These are phyloP conservation scores for Pseudopithomyces chartarum DNA, from an alignment of 2,329 filamentous ascomycete genomes.

Conservation along the genomic window DNA sequence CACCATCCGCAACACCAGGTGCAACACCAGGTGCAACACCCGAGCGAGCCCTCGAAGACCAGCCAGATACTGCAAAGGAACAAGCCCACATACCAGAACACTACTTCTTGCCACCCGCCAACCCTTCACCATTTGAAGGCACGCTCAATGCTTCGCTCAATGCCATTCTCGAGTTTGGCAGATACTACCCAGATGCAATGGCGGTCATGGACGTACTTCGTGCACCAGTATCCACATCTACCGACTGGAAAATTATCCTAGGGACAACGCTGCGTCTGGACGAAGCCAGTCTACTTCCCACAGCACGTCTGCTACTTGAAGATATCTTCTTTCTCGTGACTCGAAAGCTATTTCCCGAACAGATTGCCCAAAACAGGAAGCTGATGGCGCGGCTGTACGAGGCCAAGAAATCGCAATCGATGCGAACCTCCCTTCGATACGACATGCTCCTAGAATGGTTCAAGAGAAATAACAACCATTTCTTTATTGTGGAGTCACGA, in stretches of 20 bases:
- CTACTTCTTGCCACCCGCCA: constrained; percentile 24
- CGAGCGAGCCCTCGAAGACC: background rate
- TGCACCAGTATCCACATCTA: constrained; percentile 1
- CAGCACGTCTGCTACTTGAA: constrained; percentile 17
- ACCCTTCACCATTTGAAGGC: constrained; percentile 29
- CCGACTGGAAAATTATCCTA: constrained; percentile 20
- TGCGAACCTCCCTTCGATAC: constrained; percentile 28
- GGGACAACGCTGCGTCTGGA: background rate
- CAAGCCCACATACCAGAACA: constrained; percentile 10
- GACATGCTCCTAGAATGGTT: constrained; percentile 34
- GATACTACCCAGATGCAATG: background rate
- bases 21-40: background rate
- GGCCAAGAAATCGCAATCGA: constrained; percentile 21
- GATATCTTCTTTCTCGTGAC: constrained; percentile 30
- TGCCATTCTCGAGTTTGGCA: constrained; percentile 22
- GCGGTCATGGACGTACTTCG: constrained; percentile 16
- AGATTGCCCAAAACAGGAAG: constrained; percentile 28
- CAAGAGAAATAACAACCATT: constrained; percentile 9
- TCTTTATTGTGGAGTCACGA: constrained; percentile 11
- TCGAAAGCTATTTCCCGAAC: constrained; percentile 31
- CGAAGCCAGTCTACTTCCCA: accelerated
- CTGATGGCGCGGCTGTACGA: constrained; percentile 26
- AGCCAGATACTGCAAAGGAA: background rate
- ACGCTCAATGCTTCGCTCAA: constrained; percentile 28
- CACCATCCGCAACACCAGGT: background rate